These are phyloP conservation scores for Triglochin maritima DNA, from an alignment of 106 monocot species.

Conservation along the genomic window DNA sequence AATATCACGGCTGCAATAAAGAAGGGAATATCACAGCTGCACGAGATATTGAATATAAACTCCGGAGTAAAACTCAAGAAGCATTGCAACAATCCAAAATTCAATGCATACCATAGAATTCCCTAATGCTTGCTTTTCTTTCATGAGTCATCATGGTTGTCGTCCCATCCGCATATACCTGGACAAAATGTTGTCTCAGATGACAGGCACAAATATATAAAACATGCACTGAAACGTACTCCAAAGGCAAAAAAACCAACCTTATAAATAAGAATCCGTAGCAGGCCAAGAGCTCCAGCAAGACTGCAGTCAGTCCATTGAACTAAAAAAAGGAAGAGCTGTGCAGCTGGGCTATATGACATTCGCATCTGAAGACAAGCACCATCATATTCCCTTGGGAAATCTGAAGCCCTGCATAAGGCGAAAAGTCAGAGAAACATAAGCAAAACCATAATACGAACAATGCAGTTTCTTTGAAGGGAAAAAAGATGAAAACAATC, in stretches of 20 bases:
- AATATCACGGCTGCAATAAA: slow-evolving; percentile 17
- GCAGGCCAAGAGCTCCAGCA: slow-evolving; percentile 73
- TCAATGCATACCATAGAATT: slow-evolving; percentile 61
- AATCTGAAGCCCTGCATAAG: slow-evolving; percentile 29
- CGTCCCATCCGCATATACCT: slow-evolving; percentile 81
- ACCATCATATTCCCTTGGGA: slow-evolving; percentile 48
- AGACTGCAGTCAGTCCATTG: slow-evolving; percentile 87
- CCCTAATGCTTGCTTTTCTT: slow-evolving; percentile 78
- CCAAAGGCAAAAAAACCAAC: slow-evolving; percentile 37
- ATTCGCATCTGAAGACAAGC: slow-evolving; percentile 27
- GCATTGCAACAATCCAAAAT: too few species aligned
- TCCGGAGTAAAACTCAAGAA: neutral
- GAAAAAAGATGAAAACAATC: neutral
- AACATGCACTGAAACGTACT: neutral
- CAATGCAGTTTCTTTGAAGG: neutral
- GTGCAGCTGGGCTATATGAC: slow-evolving; percentile 28
- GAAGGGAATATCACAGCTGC: neutral
- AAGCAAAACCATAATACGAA: neutral
- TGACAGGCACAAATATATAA: neutral
- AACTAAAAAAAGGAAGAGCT: slow-evolving; percentile 33
- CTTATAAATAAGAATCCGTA: slow-evolving; percentile 36
- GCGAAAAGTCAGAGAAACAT: slow-evolving; percentile 1
- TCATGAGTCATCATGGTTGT: slow-evolving; percentile 83
- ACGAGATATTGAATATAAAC: neutral
- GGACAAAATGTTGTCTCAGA: neutral